phyloP scores from a whole-genome alignment of 2,329 filamentous ascomycete species.

The Ophiostoma perfectum region DNA sequence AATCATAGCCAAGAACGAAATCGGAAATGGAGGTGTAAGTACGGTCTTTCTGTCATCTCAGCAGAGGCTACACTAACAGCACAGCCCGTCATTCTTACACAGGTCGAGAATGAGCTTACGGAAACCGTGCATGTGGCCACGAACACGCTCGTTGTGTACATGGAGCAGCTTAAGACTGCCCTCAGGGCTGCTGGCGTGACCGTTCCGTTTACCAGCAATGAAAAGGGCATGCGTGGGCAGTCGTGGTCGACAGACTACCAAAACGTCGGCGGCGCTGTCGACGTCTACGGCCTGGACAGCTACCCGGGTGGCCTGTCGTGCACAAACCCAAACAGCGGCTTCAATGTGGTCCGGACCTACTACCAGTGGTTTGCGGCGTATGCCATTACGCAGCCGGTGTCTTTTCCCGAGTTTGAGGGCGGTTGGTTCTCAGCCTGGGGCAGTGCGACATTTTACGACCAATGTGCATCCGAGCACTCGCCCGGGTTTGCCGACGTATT shows the following conservation, averaged over 20 bases:
- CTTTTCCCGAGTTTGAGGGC: constrained; percentile 55
- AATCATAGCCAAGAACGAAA: constrained; percentile 68
- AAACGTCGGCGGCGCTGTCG: constrained; percentile 50
- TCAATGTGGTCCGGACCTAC: constrained; percentile 48
- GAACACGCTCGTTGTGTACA: constrained; percentile 25
- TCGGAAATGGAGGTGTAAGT: constrained; percentile 65
- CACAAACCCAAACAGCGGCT: constrained; percentile 44
- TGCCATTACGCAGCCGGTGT: constrained; percentile 49
- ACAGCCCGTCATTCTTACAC: constrained; percentile 66
- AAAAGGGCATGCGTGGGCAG: constrained; percentile 38
- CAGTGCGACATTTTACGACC: constrained; percentile 49
- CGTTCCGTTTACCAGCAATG: constrained; percentile 26
- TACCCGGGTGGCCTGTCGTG: constrained; percentile 47
- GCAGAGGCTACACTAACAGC: neutral
- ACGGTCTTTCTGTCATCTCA: neutral
- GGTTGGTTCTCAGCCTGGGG: constrained; percentile 61
- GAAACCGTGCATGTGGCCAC: constrained; percentile 22
- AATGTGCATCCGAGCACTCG: constrained; percentile 41
- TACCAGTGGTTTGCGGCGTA: constrained; percentile 54
- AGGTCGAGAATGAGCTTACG: constrained; percentile 75
- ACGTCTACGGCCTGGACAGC: constrained; percentile 45
- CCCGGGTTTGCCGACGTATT: constrained; percentile 50
- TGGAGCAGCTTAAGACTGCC: constrained; percentile 25
- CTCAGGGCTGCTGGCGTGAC: constrained; percentile 22
- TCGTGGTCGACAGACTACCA: constrained; percentile 53